These are phyloP conservation scores for Wallacemonas collosoma DNA, from an alignment of 208 protist species.

Conservation along the genomic window DNA sequence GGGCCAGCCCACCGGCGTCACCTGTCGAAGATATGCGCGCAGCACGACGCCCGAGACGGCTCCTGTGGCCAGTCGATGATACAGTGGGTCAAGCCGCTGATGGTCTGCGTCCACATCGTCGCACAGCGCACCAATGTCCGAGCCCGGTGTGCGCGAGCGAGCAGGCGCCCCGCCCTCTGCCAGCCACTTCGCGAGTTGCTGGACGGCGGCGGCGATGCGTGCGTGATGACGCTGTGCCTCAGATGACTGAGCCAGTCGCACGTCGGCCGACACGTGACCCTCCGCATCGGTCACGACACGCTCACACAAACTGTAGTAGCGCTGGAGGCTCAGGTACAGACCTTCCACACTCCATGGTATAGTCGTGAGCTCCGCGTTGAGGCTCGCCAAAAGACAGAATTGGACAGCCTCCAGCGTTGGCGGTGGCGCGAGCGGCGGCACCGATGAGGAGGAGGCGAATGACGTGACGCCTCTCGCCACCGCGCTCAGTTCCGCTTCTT, in stretches of 20 bases:
- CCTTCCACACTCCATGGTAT: slow-evolving; percentile 44
- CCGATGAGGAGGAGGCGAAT: background rate
- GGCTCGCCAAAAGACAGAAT: slow-evolving; percentile 18
- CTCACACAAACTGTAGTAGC: slow-evolving; percentile 30
- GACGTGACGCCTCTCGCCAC: background rate
- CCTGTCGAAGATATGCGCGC: slow-evolving; percentile 28
- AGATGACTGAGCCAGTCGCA: background rate
- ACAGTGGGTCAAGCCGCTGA: slow-evolving; percentile 10
- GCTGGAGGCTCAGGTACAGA: slow-evolving; percentile 35
- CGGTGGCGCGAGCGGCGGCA: background rate
- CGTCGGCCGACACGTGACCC: background rate
- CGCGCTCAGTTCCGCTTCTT: background rate
- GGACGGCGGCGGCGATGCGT: slow-evolving; percentile 3
- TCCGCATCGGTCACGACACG: slow-evolving; percentile 1
- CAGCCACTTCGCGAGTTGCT: slow-evolving; percentile 15
- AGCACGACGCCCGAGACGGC: slow-evolving; percentile 6
- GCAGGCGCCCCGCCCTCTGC: slow-evolving; percentile 10
- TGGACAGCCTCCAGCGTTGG: background rate
- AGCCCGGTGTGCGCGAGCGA: background rate
- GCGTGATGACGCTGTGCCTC: background rate
- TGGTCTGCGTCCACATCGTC: slow-evolving; percentile 8
- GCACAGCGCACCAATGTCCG: background rate
- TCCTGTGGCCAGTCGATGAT: slow-evolving; percentile 18
- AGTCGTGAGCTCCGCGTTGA: slow-evolving; percentile 23
- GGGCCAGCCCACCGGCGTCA: slow-evolving; percentile 41